Conservation (phyloP, 1,139 yeast genomes). For the Candida buenavistaensis region DNA sequence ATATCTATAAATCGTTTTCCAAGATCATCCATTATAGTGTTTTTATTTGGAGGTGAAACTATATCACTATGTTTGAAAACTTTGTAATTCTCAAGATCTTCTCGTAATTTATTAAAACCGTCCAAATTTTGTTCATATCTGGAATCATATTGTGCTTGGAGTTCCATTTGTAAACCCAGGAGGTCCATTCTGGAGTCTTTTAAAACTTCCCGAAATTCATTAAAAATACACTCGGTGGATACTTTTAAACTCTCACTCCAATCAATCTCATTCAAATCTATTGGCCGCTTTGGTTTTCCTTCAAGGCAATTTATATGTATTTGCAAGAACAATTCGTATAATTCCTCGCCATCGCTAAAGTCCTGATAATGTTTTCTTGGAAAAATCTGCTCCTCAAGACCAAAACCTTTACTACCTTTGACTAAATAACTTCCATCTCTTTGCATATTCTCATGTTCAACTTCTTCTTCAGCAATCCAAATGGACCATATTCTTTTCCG, state of each 20-base stretch:
- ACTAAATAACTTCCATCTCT: slow-evolving; percentile 31
- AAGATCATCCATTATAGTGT: neutral
- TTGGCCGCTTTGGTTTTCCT: neutral
- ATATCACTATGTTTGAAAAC: slow-evolving; percentile 40
- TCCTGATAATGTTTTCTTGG: slow-evolving; percentile 30
- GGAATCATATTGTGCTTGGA: slow-evolving; percentile 26
- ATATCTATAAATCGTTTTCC: slow-evolving; percentile 3
- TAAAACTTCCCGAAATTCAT: slow-evolving; percentile 16
- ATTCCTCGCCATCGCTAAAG: slow-evolving; percentile 31
- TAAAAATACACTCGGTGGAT: slow-evolving; percentile 18
- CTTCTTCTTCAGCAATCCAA: slow-evolving; percentile 24
- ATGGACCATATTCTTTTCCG: slow-evolving; percentile 22
- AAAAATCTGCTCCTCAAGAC: slow-evolving; percentile 26
- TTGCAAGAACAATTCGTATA: slow-evolving; percentile 35
- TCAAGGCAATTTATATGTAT: slow-evolving; percentile 5
- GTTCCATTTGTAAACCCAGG: slow-evolving; percentile 7
- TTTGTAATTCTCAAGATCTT: slow-evolving; percentile 17
- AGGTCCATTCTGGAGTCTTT: slow-evolving; percentile 17
- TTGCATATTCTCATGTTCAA: slow-evolving; percentile 10
- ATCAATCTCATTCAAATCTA: slow-evolving; percentile 6
- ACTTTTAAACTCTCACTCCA: slow-evolving; percentile 29
- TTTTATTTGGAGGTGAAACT: slow-evolving; percentile 11
- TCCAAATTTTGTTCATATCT: slow-evolving; percentile 22
- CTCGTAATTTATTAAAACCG: slow-evolving; percentile 18
- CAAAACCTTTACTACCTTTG: slow-evolving; percentile 30